These are phyloP conservation scores for Candida adriatica DNA, from an alignment of 805 yeast species.

Conservation along the genomic window DNA sequence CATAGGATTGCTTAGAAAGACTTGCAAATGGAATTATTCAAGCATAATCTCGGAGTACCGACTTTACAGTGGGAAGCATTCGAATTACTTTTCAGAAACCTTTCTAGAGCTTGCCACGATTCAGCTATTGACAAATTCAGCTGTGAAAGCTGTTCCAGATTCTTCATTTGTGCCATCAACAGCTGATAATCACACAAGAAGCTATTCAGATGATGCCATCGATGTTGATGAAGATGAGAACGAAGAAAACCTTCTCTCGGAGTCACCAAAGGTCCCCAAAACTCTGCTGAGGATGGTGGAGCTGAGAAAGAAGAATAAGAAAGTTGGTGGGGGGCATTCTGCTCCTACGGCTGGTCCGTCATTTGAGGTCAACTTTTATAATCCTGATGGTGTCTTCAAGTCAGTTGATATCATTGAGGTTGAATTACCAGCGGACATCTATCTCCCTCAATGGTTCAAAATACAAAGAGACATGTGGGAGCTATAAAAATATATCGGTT, in stretches of 20 bases:
- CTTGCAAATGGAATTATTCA: slow-evolving; percentile 85
- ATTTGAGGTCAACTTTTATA: no score
- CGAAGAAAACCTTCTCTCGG: slow-evolving; percentile 33
- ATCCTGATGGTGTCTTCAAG: slow-evolving; percentile 13
- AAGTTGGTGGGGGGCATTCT: no score
- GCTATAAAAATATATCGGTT: not conserved
- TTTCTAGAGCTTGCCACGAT: slow-evolving; percentile 69
- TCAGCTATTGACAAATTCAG: slow-evolving; percentile 26
- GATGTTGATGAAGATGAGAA: slow-evolving; percentile 19
- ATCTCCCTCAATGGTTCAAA: slow-evolving; percentile 73
- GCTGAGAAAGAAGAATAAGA: slow-evolving; percentile 29
- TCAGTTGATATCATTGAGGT: slow-evolving; percentile 18
- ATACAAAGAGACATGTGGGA: slow-evolving; percentile 65
- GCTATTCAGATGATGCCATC: slow-evolving; percentile 12
- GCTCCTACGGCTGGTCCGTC: no score
- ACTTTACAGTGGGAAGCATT: slow-evolving; percentile 61
- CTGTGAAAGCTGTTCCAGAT: no score
- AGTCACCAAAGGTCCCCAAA: slow-evolving; percentile 66
- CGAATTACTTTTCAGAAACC: slow-evolving; percentile 75
- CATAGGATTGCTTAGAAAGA: slow-evolving; percentile 71
- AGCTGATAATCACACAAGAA: not conserved
- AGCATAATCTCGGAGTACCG: slow-evolving; percentile 83
- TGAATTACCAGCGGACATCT: slow-evolving; percentile 47
- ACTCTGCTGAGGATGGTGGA: slow-evolving; percentile 51
- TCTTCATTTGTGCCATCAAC: slow-evolving; percentile 1